Percentiles rank a stretch among this genome's conserved stretches.
phyloP scores from a whole-genome alignment of 257 asterid species.

The Capsicum pubescens region DNA sequence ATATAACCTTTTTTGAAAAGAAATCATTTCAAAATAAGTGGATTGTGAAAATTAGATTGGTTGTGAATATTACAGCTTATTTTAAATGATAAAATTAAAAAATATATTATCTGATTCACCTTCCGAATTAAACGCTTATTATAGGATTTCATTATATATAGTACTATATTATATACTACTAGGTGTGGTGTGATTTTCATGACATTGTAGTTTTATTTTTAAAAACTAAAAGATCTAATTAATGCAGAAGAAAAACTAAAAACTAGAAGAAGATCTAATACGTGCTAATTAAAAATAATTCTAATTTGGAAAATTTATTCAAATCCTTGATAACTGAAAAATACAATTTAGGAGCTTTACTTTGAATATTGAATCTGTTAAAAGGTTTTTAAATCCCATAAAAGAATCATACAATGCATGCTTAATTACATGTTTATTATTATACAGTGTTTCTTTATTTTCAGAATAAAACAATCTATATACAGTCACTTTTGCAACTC shows the following conservation, averaged over 20 bases:
- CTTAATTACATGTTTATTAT: background rate
- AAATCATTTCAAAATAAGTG: background rate
- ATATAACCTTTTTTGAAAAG: too few species aligned
- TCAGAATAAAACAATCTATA: background rate
- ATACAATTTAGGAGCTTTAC: background rate
- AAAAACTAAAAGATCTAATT: too few species aligned
- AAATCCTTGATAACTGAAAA: too few species aligned
- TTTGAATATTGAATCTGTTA: too few species aligned
- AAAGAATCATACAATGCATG: background rate
- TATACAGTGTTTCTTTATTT: background rate
- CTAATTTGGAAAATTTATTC: too few species aligned
- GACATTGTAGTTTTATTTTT: too few species aligned
- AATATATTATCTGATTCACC: background rate
- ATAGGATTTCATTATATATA: too few species aligned
- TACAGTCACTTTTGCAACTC: background rate
- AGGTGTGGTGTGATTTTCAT: too few species aligned
- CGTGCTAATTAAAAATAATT: too few species aligned
- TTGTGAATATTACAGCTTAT: background rate
- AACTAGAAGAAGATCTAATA: background rate
- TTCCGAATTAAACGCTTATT: background rate
- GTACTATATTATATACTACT: too few species aligned
- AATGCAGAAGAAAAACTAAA: too few species aligned
- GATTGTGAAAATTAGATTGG: background rate
- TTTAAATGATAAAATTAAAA: background rate
- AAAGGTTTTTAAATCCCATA: background rate